Evolutionary conservation across 805 yeast genomes (phyloP).

Genomic region (Candida ortonii): DNA sequence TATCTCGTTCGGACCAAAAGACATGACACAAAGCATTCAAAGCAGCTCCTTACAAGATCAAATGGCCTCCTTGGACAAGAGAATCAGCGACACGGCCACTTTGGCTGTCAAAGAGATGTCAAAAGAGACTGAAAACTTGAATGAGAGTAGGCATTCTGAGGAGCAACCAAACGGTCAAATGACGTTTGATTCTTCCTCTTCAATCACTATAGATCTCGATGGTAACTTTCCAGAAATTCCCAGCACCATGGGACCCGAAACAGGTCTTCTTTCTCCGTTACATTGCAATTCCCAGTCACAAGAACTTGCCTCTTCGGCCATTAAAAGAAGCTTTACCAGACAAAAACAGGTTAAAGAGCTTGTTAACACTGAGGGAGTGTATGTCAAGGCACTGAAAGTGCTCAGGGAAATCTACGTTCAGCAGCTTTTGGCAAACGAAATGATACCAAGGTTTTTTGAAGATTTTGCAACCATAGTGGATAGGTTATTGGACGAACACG

Average conservation of each 20-base stretch:
- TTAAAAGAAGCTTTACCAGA: slow-evolving; percentile 25
- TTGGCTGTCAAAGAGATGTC: slow-evolving; percentile 3
- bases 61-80: too few species aligned
- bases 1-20: too few species aligned
- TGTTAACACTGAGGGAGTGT: slow-evolving; percentile 45
- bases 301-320: slow-evolving; percentile 13
- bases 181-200: slow-evolving; percentile 16
- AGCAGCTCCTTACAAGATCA: not conserved
- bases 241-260: slow-evolving; percentile 12
- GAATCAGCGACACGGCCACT: slow-evolving; percentile 10
- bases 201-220: slow-evolving; percentile 9
- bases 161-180: too few species aligned
- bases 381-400: slow-evolving; percentile 43
- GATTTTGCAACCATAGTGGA: slow-evolving; percentile 28
- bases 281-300: slow-evolving; percentile 5
- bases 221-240: slow-evolving; percentile 3
- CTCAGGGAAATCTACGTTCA: slow-evolving; percentile 43
- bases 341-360: slow-evolving; percentile 42
- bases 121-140: slow-evolving; percentile 5
- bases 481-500: slow-evolving; percentile 34
- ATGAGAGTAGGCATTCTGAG: too few species aligned
- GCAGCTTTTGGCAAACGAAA: slow-evolving; percentile 34
- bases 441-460: slow-evolving; percentile 36
- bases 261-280: slow-evolving; percentile 13
- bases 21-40: slow-evolving; percentile 9